These are phyloP conservation scores for Corchorus olitorius DNA, from an alignment of 345 rosid species.

Conservation along the genomic window DNA sequence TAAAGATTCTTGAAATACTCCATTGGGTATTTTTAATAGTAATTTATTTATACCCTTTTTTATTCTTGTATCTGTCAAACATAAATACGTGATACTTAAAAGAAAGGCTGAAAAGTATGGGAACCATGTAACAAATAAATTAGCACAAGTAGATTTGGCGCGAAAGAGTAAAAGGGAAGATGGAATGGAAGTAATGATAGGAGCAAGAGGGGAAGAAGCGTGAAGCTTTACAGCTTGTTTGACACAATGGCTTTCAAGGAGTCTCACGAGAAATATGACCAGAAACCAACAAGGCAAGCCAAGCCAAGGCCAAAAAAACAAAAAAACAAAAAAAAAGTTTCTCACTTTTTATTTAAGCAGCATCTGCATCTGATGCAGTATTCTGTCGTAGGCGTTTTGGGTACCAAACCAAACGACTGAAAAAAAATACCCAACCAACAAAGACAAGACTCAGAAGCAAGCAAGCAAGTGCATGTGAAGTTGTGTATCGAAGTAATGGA, in stretches of 20 bases:
- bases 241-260: neutral
- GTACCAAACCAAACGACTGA: no score
- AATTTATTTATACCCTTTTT: no score
- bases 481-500: slow-evolving; percentile 16
- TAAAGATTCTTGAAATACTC: no score
- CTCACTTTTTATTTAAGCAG: neutral
- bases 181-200: neutral
- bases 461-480: slow-evolving; percentile 21
- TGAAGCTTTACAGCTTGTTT: slow-evolving; percentile 31
- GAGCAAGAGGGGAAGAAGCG: neutral
- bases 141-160: neutral
- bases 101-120: neutral
- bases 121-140: neutral
- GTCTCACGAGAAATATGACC: neutral
- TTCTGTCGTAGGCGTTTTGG: neutral
- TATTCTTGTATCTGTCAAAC: neutral
- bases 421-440: neutral
- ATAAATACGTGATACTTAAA: neutral
- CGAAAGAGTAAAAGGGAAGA: neutral
- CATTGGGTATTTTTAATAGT: no score
- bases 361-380: slow-evolving; percentile 19
- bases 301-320: no score
- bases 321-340: no score
- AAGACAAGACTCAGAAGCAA: neutral
- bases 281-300: neutral